Base-by-base conservation (phyloP, 2,329 filamentous ascomycete genomes). In the Pseudogymnoascus sp. region DNA sequence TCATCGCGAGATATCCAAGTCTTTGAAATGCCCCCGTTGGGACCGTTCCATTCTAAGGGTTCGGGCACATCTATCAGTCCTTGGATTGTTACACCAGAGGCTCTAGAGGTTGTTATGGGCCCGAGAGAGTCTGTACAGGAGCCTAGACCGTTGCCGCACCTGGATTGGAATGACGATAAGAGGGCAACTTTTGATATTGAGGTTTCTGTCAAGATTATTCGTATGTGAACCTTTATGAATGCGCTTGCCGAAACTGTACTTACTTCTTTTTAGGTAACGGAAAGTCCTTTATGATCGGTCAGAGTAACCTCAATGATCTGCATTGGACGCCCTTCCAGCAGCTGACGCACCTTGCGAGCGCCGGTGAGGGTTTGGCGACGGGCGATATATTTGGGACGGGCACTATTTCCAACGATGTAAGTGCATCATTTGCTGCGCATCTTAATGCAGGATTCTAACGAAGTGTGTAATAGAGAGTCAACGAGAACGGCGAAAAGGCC, bases 181-280 rank as follows among this genome's bases (percentile, higher is more conserved):
- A 77, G 84, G 52, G 83, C 77, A 22, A 81, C 85, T 14, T 90
- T 84, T 67, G 84, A 90, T 67, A 88, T 92, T 58, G 77, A 81
- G 12, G 35, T 36, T 36, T 35, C 77, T 91, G 6, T 79, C 86
- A 65, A 81, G 91, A 6, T 82, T 87, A 25, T 69, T 88, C 25
- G 35, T 36, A 36, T 36, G 35, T n/a, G 12, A n/a, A 36, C 12
- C 35, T 36, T 36, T 36, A 12, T n/a, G 5, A 36, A 36, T 36
- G 35, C 12, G 35, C 14, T n/a, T 36, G n/a, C 35, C 35, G 12
- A n/a, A 36, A 36, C 35, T 36, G 12, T 36, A 36, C 35, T 36
- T 36, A 36, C 35, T 36, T 36, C 11, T n/a, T 36, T 36, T 36
- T 36, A 36, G 76, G 74, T 36, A 83, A 79, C 80, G 70, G 75